Evolutionary conservation across 176 grass and related monocot species (phyloP).

Genomic region (sorghum (Sorghum bicolor)): DNA sequence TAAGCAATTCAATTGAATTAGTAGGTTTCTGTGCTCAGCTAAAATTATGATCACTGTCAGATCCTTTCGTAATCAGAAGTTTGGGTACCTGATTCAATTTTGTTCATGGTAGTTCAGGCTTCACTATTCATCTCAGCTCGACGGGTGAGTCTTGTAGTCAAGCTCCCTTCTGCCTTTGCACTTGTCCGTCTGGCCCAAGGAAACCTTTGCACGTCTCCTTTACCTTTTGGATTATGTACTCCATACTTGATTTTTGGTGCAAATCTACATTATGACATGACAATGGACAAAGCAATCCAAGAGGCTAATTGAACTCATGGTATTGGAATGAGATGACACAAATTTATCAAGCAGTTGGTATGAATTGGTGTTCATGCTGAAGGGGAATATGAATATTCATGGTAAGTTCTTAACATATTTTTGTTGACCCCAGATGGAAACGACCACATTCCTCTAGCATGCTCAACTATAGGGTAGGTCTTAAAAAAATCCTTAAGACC

Average conservation of each 20-base stretch:
- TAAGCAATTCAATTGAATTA: not conserved
- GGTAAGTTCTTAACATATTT: not conserved
- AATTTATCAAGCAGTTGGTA: not conserved
- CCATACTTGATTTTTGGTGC: not conserved
- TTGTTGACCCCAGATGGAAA: not conserved
- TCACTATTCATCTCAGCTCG: not conserved
- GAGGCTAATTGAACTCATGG: not conserved
- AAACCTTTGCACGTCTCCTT: too few relatives aligned
- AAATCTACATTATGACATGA: conserved; percentile 4
- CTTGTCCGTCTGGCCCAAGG: too few relatives aligned
- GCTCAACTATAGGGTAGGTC: not conserved
- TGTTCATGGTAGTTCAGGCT: not conserved
- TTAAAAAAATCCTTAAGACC: not conserved
- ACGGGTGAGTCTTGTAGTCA: too few relatives aligned
- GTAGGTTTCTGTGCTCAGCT: not conserved
- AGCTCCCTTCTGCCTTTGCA: too few relatives aligned
- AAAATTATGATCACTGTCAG: not conserved
- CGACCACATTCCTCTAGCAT: not conserved
- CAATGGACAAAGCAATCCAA: not conserved
- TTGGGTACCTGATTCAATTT: not conserved
- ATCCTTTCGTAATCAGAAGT: not conserved
- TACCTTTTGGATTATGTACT: not conserved
- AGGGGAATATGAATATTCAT: not conserved
- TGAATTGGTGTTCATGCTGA: not conserved
- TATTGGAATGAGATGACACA: not conserved